A percentile compares a stretch with the other conserved stretches of the same genome.
Evolutionary conservation across 345 rosid genomes (phyloP).

Genomic region (Combretum micranthum): DNA sequence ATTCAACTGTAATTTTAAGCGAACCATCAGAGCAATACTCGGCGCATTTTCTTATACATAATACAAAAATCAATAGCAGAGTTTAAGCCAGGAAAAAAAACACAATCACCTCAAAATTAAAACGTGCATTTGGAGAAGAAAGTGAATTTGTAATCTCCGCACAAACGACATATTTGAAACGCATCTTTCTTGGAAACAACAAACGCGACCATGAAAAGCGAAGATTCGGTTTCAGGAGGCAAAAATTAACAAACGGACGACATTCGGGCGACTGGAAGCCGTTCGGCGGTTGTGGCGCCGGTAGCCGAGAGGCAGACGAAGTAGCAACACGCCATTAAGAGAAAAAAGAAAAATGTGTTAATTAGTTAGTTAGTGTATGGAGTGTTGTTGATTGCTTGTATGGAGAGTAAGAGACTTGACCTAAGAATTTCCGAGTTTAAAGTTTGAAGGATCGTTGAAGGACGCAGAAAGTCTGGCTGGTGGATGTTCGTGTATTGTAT

Average conservation of each 20-base stretch:
- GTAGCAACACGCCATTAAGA: slow-evolving; percentile 50
- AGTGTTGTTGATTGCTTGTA: no score
- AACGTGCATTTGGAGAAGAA: slow-evolving; percentile 46
- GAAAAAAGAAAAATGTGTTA: no score
- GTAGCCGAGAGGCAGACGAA: slow-evolving; percentile 33
- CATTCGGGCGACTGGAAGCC: slow-evolving; percentile 40
- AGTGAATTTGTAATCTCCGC: slow-evolving; percentile 54
- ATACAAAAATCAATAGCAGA: not conserved
- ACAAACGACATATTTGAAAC: slow-evolving; percentile 32
- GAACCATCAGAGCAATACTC: not conserved
- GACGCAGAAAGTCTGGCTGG: no score
- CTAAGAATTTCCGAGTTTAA: no score
- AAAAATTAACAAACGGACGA: slow-evolving; percentile 10
- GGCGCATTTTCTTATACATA: not conserved
- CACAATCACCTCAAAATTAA: slow-evolving; percentile 64
- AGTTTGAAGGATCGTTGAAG: no score
- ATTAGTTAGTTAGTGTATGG: no score
- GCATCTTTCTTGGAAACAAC: slow-evolving; percentile 35
- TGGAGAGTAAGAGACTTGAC: no score
- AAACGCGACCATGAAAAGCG: slow-evolving; percentile 1
- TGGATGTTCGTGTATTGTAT: no score
- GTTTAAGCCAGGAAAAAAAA: not conserved
- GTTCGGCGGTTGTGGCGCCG: slow-evolving; percentile 32
- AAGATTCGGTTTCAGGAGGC: no score
- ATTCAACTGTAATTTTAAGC: no score